Evolutionary conservation across 352 stramenopile genomes (phyloP).

Genomic region (Thalassiosira livingstoniorum): DNA sequence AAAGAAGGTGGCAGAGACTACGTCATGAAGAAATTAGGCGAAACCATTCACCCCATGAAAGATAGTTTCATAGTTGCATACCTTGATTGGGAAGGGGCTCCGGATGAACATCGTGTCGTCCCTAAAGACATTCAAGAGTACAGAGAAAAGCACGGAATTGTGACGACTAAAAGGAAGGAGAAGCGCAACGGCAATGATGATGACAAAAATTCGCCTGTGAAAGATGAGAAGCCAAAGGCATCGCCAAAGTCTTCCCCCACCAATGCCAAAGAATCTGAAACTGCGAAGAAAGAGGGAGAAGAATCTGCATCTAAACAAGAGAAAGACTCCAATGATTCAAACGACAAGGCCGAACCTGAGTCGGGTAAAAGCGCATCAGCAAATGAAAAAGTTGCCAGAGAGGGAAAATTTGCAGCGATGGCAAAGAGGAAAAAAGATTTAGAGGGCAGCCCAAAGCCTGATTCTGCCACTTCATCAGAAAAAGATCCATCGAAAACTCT

Average conservation of each 20-base stretch:
- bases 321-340: no score
- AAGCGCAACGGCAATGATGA: constrained; percentile 32
- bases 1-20: constrained; percentile 88
- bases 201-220: constrained; percentile 4
- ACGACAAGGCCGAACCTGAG: constrained; percentile 31
- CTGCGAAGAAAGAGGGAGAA: constrained; percentile 14
- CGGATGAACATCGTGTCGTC: constrained; percentile 90
- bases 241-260: constrained; percentile 12
- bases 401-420: constrained; percentile 68
- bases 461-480: constrained; percentile 51
- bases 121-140: constrained; percentile 89
- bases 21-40: constrained; percentile 97
- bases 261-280: constrained; percentile 39
- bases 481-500: constrained; percentile 45
- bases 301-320: constrained; percentile 5
- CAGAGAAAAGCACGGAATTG: constrained; percentile 87
- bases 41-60: constrained; percentile 98
- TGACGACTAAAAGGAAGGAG: constrained; percentile 75
- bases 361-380: constrained; percentile 37
- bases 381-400: constrained; percentile 37
- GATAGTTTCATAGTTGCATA: constrained; percentile 99
- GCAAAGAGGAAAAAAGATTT: constrained; percentile 49
- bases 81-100: constrained; percentile 87
- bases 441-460: constrained; percentile 29
- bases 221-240: constrained; percentile 26